These are phyloP conservation scores for Speleostelium caveatum DNA, from an alignment of 78 protist genomes.

Conservation along the genomic window DNA sequence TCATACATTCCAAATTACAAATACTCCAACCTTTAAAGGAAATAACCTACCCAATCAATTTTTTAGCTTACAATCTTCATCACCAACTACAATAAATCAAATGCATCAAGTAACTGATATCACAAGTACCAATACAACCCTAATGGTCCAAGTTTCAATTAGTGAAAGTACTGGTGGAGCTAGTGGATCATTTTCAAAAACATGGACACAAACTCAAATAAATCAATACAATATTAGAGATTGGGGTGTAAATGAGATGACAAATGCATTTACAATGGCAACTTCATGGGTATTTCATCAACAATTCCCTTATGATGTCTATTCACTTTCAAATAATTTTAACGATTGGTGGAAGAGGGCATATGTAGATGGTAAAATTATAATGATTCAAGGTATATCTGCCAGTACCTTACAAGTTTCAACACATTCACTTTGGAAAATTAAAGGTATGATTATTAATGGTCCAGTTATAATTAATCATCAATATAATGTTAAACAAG, in stretches of 20 bases:
- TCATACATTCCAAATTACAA: not conserved
- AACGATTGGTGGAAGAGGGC: slow-evolving; percentile 23
- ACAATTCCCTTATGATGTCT: slow-evolving; percentile 42
- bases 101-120: not conserved
- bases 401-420: no score
- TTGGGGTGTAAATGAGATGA: slow-evolving; percentile 36
- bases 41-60: not conserved
- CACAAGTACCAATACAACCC: not conserved
- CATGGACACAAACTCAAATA: not conserved
- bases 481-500: no score
- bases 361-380: not conserved
- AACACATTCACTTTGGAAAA: no score
- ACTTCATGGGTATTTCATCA: slow-evolving; percentile 37
- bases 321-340: slow-evolving; percentile 5
- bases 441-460: no score
- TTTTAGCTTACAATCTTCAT: slow-evolving; percentile 1
- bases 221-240: not conserved
- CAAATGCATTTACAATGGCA: slow-evolving; percentile 13
- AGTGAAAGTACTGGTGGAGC: not conserved
- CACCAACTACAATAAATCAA: slow-evolving; percentile 50
- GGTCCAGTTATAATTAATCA: no score
- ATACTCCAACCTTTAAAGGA: not conserved
- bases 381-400: no score
- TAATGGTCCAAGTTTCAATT: not conserved
- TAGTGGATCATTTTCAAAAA: not conserved